Conservation (phyloP, 192 early-diverging fungal species). For the Podila epigama region DNA sequence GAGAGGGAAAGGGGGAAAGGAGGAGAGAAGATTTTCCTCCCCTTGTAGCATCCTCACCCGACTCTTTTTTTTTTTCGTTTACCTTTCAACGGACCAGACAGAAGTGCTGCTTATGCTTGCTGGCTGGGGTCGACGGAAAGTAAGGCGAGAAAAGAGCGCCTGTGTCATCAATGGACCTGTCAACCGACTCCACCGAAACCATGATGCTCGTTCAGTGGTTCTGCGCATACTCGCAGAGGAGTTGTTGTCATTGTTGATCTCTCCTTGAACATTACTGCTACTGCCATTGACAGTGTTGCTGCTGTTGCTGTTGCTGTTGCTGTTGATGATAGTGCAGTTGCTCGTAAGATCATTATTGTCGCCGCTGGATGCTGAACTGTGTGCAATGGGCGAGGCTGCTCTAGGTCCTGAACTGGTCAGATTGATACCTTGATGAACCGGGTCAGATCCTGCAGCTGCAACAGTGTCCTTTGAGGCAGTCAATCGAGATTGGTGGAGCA, state of each 20-base stretch:
- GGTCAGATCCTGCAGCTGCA: neutral
- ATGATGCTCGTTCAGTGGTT: neutral
- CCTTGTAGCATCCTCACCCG: neutral
- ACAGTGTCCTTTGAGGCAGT: neutral
- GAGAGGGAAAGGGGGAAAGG: neutral
- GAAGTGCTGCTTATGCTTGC: slow-evolving; percentile 10
- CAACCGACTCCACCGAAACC: slow-evolving; percentile 4
- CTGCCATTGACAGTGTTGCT: neutral
- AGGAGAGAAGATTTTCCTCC: neutral
- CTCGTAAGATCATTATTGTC: no score
- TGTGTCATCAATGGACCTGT: slow-evolving; percentile 8
- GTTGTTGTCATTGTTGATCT: neutral
- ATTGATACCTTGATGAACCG: slow-evolving; percentile 26
- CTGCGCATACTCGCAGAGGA: neutral
- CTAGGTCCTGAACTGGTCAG: slow-evolving; percentile 23
- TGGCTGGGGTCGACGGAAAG: slow-evolving; percentile 22
- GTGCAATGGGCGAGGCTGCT: neutral
- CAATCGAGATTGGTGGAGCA: neutral
- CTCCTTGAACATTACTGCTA: neutral
- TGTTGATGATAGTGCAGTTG: neutral
- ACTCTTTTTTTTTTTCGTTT: neutral
- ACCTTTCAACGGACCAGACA: slow-evolving; percentile 35
- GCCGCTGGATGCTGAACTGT: neutral
- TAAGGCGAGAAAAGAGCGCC: slow-evolving; percentile 25
- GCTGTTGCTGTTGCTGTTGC: neutral